phyloP scores from a whole-genome alignment of 306 rosid genomes.

The Quercus cerris region DNA sequence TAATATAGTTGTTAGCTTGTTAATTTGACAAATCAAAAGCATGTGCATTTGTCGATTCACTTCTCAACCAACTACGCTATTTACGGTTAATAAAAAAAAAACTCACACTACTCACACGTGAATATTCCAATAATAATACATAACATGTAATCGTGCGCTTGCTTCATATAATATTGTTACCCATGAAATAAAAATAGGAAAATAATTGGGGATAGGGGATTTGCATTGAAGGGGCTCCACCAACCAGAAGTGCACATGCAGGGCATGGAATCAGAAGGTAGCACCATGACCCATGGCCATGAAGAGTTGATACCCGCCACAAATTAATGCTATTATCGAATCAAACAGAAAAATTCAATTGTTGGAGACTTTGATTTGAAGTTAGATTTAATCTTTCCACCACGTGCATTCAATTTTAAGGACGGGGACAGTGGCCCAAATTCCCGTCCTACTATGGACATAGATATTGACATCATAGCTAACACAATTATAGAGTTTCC shows the following conservation, averaged over 20 bases:
- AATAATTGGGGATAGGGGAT: slow-evolving; percentile 14
- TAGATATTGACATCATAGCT: slow-evolving; percentile 44
- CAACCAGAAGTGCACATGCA: slow-evolving; percentile 9
- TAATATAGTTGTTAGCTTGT: no score
- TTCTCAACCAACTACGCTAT: no score
- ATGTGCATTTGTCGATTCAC: no score
- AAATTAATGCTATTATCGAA: not conserved
- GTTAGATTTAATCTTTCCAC: slow-evolving; percentile 36
- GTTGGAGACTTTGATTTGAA: slow-evolving; percentile 38
- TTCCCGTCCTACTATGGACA: slow-evolving; percentile 15
- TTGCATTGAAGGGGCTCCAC: slow-evolving; percentile 31
- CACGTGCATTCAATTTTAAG: slow-evolving; percentile 25
- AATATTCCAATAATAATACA: no score
- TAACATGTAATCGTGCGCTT: no score
- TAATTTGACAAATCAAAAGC: no score
- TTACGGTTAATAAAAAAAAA: no score
- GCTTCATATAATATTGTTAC: no score
- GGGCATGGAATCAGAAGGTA: slow-evolving; percentile 20
- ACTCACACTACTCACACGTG: no score
- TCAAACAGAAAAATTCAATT: slow-evolving; percentile 13
- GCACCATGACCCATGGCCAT: slow-evolving; percentile 16
- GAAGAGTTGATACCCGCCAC: slow-evolving; percentile 23
- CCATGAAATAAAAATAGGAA: not conserved
- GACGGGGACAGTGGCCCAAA: slow-evolving; percentile 16
- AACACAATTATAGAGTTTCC: slow-evolving; percentile 20